Evolutionary conservation across 108 stramenopile genomes (phyloP).

Genomic region (Conticribra guillardii): DNA sequence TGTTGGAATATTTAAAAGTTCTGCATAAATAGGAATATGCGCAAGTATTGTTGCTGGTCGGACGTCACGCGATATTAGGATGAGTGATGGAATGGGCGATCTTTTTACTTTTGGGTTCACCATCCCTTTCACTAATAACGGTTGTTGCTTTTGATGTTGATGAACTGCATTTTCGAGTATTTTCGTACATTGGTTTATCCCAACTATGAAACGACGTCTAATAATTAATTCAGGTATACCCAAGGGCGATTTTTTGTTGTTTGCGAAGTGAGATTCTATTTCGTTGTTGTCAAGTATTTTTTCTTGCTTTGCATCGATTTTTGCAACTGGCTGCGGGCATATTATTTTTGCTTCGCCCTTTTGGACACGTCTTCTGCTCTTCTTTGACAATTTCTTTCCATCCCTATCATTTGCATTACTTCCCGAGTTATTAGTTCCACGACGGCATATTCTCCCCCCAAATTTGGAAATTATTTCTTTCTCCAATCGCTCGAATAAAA

Average conservation of each 20-base stretch:
- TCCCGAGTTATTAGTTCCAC: slow-evolving; percentile 3
- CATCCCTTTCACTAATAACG: too few species aligned
- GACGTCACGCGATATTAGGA: slow-evolving; percentile 62
- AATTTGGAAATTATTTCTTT: slow-evolving; percentile 68
- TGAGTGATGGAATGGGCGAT: slow-evolving; percentile 35
- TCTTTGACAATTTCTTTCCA: not conserved
- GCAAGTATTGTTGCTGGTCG: slow-evolving; percentile 67
- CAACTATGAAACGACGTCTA: slow-evolving; percentile 25
- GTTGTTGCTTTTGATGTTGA: not conserved
- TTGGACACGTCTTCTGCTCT: not conserved
- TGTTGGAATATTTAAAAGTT: slow-evolving; percentile 32
- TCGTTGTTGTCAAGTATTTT: not conserved
- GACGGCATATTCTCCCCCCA: slow-evolving; percentile 1
- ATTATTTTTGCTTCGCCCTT: not conserved
- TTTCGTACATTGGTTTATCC: slow-evolving; percentile 74
- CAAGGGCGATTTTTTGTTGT: not conserved
- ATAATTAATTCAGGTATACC: slow-evolving; percentile 18
- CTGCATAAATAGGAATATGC: slow-evolving; percentile 57
- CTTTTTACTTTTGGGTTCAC: not conserved
- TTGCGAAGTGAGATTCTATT: too few species aligned
- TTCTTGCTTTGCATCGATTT: not conserved
- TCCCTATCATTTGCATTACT: not conserved
- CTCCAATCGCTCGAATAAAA: slow-evolving; percentile 69
- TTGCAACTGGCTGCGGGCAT: not conserved
- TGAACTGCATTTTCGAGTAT: slow-evolving; percentile 41